phyloP scores from a whole-genome alignment of 345 rosid genomes.

The Euphorbia pulcherrima region DNA sequence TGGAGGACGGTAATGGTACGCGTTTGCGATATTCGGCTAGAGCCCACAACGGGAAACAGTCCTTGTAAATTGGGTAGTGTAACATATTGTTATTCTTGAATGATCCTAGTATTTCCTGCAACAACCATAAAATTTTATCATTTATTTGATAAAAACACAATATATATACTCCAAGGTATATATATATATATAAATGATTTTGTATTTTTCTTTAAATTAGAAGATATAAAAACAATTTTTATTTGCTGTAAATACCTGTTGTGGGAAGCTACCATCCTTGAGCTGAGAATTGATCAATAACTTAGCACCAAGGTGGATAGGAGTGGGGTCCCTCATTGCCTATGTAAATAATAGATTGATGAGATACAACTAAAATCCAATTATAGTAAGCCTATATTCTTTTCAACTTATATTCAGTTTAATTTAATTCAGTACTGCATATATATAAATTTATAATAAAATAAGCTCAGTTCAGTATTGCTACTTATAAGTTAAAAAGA shows the following conservation, averaged over 20 bases:
- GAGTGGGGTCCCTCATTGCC: slow-evolving; percentile 42
- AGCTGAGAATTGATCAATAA: slow-evolving; percentile 63
- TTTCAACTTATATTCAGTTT: no score
- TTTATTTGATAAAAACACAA: neutral
- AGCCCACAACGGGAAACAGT: slow-evolving; percentile 47
- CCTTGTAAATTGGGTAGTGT: slow-evolving; percentile 40
- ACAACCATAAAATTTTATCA: neutral
- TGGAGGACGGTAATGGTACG: slow-evolving; percentile 23
- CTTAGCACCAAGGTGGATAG: slow-evolving; percentile 63
- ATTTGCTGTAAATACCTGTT: slow-evolving; percentile 26
- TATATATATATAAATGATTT: no score
- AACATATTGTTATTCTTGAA: slow-evolving; percentile 45
- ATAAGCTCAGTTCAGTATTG: no score
- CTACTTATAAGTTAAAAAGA: no score
- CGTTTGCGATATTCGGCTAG: slow-evolving; percentile 35
- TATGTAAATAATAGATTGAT: neutral
- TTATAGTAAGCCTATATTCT: no score
- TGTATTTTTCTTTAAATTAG: no score
- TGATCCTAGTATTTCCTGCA: slow-evolving; percentile 42
- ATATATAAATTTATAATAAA: no score
- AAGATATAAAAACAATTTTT: no score
- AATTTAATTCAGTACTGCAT: no score
- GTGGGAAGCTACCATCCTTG: slow-evolving; percentile 62
- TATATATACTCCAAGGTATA: no score
- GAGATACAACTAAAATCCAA: neutral